Evolutionary conservation across 345 rosid species (phyloP), one percentile per base, ranked within the genome.

Genomic region (Aegle marmelos): DNA sequence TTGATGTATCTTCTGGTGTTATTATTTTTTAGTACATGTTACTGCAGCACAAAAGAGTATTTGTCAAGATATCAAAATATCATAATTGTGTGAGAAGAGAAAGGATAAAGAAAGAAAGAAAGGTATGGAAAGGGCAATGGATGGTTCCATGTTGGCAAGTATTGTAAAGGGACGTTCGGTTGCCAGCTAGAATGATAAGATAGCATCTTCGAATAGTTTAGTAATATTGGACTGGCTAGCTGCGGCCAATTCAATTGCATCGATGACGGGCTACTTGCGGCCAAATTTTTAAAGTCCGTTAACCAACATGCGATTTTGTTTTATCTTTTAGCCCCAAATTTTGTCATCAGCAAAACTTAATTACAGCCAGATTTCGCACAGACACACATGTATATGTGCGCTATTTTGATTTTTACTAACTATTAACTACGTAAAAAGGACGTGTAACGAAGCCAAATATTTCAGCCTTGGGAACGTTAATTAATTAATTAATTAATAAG

Each of bases 131-230:
- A 28, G 31, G 73, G 50, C 13, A 39, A 19, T 22, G 22, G 16
- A 9, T 25, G 71, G 65, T 64, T 70, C 66, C 21, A 41, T 9
- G 2, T 11, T 50, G 37, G 33, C 14, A 37, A 41, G 63, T 31
- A 22, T 37, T 28, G 60, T 36, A 56, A 66, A 66, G 68, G 16
- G 27, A 64, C 66, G 5, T 67, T 79, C 76, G 39, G n/a, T 9
- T 68, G 78, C 75, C 81, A 80, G 84, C 86, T 70, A 66, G 50
- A 71, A 30, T 34, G 74, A 80, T 39, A 39, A 39, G 45, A 9
- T 30, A n/a, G 79, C 79, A 74, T 65, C 64, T 65, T 19, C 28
- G 10, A 48, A 72, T 50, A 50, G 28, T 59, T 27, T 64, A 37
- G 39, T 72, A 16, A 33, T 36, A 53, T 39, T 1, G 36, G 60